Percentiles rank a stretch among this genome's conserved stretches.
These are phyloP conservation scores for Saccharum spontaneum DNA, from an alignment of 176 grass and related monocot genomes.

Conservation along the genomic window DNA sequence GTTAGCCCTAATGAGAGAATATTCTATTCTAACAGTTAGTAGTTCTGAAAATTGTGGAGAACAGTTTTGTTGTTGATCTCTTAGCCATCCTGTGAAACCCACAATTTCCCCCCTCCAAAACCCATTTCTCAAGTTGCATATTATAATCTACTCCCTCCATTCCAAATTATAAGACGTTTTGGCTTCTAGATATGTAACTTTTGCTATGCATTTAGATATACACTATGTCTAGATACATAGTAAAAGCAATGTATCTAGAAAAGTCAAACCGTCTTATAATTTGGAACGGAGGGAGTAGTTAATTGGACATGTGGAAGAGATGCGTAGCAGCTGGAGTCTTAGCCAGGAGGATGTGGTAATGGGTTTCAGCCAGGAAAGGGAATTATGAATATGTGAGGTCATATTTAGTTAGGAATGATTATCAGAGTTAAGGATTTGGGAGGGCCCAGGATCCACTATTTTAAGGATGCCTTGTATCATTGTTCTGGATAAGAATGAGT, in stretches of 20 bases:
- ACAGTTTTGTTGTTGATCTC: neutral
- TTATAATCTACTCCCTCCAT: neutral
- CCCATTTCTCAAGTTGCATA: neutral
- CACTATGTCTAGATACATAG: no score
- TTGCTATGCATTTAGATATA: neutral
- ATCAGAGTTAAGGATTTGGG: neutral
- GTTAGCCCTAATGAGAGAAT: no score
- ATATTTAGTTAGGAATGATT: neutral
- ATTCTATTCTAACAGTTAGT: no score
- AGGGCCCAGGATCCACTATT: neutral
- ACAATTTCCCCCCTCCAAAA: conserved; percentile 5
- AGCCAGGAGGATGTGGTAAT: neutral
- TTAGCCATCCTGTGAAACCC: conserved; percentile 2
- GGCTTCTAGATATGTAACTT: neutral
- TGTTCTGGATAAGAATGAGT: neutral
- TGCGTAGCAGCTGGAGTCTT: neutral
- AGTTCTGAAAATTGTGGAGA: neutral
- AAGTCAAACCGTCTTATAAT: no score
- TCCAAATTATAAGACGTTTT: neutral
- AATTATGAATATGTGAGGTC: neutral
- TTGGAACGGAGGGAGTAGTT: neutral
- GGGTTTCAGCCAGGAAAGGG: neutral
- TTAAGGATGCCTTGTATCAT: neutral
- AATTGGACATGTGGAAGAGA: neutral
- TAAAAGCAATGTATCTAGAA: no score